These are phyloP conservation scores for Lumnitzera racemosa DNA, from an alignment of 345 rosid species.

Conservation along the genomic window DNA sequence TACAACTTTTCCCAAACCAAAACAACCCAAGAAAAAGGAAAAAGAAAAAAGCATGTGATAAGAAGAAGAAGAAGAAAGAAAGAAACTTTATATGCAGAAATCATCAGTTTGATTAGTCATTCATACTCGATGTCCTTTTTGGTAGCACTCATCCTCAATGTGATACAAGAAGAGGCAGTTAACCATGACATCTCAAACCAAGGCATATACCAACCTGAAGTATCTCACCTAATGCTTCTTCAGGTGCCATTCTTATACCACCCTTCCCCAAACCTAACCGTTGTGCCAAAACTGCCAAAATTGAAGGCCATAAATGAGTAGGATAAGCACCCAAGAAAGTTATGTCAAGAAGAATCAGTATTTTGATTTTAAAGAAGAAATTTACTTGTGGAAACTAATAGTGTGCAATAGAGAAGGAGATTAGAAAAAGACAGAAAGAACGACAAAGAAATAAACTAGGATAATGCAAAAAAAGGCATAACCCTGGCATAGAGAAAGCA, in stretches of 20 bases:
- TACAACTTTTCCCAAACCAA: too few relatives aligned
- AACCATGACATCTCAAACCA: background rate
- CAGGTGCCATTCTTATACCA: constrained; percentile 91
- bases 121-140: constrained; percentile 8
- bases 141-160: too few relatives aligned
- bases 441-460: too few relatives aligned
- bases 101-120: constrained; percentile 47
- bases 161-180: too few relatives aligned
- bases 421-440: too few relatives aligned
- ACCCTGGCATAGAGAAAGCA: too few relatives aligned
- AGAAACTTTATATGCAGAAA: background rate
- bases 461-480: too few relatives aligned
- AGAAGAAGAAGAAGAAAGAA: background rate
- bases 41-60: background rate
- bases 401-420: too few relatives aligned
- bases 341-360: constrained; percentile 2
- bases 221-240: constrained; percentile 71
- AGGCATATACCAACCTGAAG: constrained; percentile 53
- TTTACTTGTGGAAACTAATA: background rate
- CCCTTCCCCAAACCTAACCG: constrained; percentile 96
- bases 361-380: background rate
- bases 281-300: constrained; percentile 72
- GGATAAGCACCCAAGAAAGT: constrained; percentile 17
- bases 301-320: constrained; percentile 26
- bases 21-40: too few relatives aligned